These are phyloP conservation scores for Neoboletus magnificus DNA, from an alignment of 768 basidiomycete genomes.

Conservation along the genomic window DNA sequence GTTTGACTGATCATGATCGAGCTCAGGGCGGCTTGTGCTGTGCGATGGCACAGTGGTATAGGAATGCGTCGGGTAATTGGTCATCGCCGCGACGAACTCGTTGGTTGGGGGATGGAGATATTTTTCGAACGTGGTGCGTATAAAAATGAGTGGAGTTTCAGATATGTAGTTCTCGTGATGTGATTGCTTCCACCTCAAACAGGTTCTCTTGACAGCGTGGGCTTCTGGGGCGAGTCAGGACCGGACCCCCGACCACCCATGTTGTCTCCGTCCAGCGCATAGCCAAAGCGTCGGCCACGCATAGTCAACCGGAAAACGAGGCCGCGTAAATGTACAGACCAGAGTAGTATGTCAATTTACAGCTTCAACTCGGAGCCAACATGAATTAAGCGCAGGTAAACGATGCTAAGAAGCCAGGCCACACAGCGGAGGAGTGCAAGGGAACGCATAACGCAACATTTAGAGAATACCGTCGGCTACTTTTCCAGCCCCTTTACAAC, in stretches of 20 bases:
- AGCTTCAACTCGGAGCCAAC: not conserved
- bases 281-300: constrained; percentile 1
- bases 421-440: not conserved
- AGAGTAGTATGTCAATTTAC: constrained; percentile 2
- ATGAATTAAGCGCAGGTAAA: not conserved
- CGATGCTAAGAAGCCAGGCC: not conserved
- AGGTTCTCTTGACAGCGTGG: constrained; percentile 18
- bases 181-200: constrained; percentile 22
- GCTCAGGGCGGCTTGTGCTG: constrained; percentile 11
- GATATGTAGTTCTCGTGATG: constrained; percentile 18
- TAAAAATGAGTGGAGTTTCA: constrained; percentile 27
- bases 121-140: constrained; percentile 15
- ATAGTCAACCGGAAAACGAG: not conserved
- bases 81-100: constrained; percentile 16
- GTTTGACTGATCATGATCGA: constrained; percentile 30
- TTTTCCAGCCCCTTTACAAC: not conserved
- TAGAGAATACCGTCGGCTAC: not conserved
- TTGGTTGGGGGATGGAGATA: constrained; percentile 6
- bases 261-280: not conserved
- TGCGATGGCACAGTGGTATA: constrained; percentile 24
- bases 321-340: constrained; percentile 12
- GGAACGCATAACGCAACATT: not conserved
- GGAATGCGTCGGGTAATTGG: constrained; percentile 28
- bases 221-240: not conserved
- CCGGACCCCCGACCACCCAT: constrained; percentile 27